Conservation (phyloP, 164 flowering plant genomes). For the Berberis vulgaris region DNA sequence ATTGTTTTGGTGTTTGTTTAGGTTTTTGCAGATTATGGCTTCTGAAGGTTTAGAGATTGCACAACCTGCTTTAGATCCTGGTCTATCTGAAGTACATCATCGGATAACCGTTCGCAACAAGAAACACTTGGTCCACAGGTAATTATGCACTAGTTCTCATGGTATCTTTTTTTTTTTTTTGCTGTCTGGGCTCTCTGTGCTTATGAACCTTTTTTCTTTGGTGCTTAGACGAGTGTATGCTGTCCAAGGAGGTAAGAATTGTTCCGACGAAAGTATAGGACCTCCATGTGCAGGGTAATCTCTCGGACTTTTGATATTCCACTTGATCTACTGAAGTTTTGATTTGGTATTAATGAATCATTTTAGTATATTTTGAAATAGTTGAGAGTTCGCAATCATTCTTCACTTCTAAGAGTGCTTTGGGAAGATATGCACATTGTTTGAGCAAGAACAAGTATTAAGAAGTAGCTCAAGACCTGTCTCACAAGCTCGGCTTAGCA, state of each 20-base stretch:
- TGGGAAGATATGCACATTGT: too few species aligned
- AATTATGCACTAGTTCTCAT: neutral
- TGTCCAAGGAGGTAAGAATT: slow-evolving; percentile 27
- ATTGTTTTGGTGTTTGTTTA: neutral
- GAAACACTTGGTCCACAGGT: slow-evolving; percentile 57
- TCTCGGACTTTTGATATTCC: neutral
- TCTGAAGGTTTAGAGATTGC: slow-evolving; percentile 78
- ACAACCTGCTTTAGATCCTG: slow-evolving; percentile 73
- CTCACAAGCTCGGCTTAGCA: too few species aligned
- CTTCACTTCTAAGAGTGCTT: too few species aligned
- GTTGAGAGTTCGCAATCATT: too few species aligned
- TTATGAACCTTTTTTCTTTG: neutral
- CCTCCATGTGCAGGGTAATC: slow-evolving; percentile 87
- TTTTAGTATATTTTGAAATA: too few species aligned
- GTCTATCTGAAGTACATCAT: slow-evolving; percentile 69
- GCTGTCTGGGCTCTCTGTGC: neutral
- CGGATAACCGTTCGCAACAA: slow-evolving; percentile 58
- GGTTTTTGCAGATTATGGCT: slow-evolving; percentile 22
- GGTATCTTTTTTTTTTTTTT: neutral
- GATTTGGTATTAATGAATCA: too few species aligned
- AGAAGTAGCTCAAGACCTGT: too few species aligned
- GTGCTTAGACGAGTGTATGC: slow-evolving; percentile 46
- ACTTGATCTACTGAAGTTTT: neutral
- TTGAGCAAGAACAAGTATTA: too few species aligned
- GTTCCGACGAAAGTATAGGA: slow-evolving; percentile 42